Evolutionary conservation across 1,284 basidiomycete genomes (phyloP).

Genomic region (Heterobasidion parviporum): DNA sequence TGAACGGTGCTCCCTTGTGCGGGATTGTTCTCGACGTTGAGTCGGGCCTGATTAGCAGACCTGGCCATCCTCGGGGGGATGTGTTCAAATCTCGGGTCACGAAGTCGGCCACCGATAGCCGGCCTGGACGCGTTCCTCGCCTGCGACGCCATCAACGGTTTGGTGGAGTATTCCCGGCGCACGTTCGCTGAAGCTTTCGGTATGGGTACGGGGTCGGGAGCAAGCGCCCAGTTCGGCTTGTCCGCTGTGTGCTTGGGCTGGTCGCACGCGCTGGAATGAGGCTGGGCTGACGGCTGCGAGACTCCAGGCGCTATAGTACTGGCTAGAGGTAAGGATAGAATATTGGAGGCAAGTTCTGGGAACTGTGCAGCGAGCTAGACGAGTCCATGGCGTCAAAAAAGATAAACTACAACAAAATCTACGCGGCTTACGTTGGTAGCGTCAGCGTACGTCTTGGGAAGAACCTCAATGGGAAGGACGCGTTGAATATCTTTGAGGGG

Average conservation of each 20-base stretch:
- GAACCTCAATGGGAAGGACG: neutral
- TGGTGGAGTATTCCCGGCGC: neutral
- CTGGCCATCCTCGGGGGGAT: neutral
- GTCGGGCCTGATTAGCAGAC: neutral
- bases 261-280: neutral
- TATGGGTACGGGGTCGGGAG: neutral
- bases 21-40: neutral
- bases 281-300: neutral
- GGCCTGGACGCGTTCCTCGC: neutral
- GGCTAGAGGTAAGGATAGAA: neutral
- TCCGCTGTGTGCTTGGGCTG: neutral
- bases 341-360: neutral
- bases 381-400: neutral
- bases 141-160: neutral
- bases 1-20: neutral
- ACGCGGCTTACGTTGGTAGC: constrained; percentile 7
- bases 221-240: constrained; percentile 1
- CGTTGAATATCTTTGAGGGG: neutral
- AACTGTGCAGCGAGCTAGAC: constrained; percentile 1
- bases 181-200: neutral
- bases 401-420: neutral
- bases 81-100: neutral
- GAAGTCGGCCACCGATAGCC: neutral
- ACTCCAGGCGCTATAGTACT: neutral
- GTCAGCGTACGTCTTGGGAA: constrained; percentile 2